Percentiles rank a stretch among this genome's conserved stretches.
These are phyloP conservation scores for Raffaelea arxii DNA, from an alignment of 2,329 filamentous ascomycete species.

Conservation along the genomic window DNA sequence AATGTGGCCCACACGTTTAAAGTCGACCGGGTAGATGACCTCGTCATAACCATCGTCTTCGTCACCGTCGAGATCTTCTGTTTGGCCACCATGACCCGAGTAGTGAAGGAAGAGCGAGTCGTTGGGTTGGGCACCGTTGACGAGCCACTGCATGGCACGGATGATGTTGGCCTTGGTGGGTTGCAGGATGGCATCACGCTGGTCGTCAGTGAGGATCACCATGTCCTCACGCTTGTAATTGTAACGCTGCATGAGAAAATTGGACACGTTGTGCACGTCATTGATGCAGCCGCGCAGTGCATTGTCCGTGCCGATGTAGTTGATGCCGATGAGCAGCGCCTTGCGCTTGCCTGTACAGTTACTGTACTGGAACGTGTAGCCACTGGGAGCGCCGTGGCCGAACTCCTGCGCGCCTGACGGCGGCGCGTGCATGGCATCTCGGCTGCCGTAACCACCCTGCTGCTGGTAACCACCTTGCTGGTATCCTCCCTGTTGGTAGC, in stretches of 20 bases:
- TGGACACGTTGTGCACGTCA: conserved; percentile 67
- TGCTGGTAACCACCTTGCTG: conserved; percentile 6
- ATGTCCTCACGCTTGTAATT: conserved; percentile 70
- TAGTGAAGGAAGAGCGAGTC: conserved; percentile 72
- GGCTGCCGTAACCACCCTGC: conserved; percentile 1
- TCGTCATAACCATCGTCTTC: conserved; percentile 72
- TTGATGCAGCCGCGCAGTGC: conserved; percentile 73
- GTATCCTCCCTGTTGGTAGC: conserved; percentile 6
- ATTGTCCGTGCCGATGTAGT: conserved; percentile 65
- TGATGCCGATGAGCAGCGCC: conserved; percentile 69
- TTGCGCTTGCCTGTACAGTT: conserved; percentile 65
- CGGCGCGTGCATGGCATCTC: conserved; percentile 28
- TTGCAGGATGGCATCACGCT: conserved; percentile 57
- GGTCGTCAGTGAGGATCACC: conserved; percentile 70
- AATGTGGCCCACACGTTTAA: conserved; percentile 55
- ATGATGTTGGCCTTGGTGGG: conserved; percentile 70
- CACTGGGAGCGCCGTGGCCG: conserved; percentile 56
- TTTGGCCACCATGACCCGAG: conserved; percentile 68
- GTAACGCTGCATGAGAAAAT: conserved; percentile 58
- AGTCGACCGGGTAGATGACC: conserved; percentile 71
- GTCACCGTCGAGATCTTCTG: conserved; percentile 62
- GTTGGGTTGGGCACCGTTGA: conserved; percentile 60
- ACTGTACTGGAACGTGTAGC: conserved; percentile 67
- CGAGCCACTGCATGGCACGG: conserved; percentile 66
- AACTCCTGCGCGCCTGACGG: conserved; percentile 45